Conservation (phyloP, 805 yeast genomes). For the Metschnikowia shivogae region DNA sequence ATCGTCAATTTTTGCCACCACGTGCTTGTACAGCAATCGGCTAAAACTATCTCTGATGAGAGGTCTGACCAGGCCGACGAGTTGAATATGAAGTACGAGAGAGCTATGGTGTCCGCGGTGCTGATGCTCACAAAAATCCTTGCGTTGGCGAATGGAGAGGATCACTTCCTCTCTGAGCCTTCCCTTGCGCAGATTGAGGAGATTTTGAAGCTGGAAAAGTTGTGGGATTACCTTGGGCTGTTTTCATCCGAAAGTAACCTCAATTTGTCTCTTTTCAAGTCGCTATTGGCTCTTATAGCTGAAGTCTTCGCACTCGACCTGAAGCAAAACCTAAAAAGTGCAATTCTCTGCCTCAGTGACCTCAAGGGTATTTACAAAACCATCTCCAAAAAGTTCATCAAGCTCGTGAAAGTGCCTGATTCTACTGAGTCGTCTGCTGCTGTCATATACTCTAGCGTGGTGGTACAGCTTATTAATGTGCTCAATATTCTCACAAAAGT, state of each 20-base stretch:
- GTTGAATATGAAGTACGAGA: constrained; percentile 55
- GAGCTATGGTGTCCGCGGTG: constrained; percentile 51
- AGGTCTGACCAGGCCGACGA: constrained; percentile 66
- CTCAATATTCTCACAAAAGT: constrained; percentile 26
- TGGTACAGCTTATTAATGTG: constrained; percentile 48
- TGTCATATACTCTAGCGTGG: constrained; percentile 42
- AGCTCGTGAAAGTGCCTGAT: constrained; percentile 33
- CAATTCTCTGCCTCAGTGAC: constrained; percentile 15
- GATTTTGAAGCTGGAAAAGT: constrained; percentile 24
- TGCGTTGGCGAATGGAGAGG: constrained; percentile 17
- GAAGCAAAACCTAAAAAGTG: constrained; percentile 14
- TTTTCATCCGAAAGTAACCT: constrained; percentile 22
- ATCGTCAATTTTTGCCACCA: constrained; percentile 53
- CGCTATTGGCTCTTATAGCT: constrained; percentile 10
- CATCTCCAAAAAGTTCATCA: constrained; percentile 43
- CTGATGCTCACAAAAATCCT: constrained; percentile 41
- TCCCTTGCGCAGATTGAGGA: constrained; percentile 18
- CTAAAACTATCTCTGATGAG: constrained; percentile 68
- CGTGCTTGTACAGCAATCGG: constrained; percentile 52
- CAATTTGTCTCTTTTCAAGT: constrained; percentile 30
- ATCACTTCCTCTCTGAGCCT: constrained; percentile 9
- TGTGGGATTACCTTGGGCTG: constrained; percentile 33
- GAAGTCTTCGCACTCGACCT: constrained; percentile 11
- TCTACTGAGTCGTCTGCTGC: constrained; percentile 19
- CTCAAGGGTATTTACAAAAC: constrained; percentile 32